Percentiles rank a stretch among this genome's conserved stretches.
phyloP scores from a whole-genome alignment of 2,329 filamentous ascomycete species.

The Orbilia blumenaviensis region DNA sequence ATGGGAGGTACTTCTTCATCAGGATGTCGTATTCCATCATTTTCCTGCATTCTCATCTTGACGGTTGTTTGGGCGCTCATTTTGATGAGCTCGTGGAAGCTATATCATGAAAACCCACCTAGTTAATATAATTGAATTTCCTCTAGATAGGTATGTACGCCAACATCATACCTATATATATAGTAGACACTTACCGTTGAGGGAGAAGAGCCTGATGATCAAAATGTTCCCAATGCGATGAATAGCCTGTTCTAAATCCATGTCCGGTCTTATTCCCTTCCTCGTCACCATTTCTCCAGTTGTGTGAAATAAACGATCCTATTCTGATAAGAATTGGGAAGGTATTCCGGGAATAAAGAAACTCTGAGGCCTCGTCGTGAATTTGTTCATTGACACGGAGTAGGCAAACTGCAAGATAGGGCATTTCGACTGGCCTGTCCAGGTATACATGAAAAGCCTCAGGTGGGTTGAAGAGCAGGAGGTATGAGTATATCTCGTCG shows the following conservation, averaged over 20 bases:
- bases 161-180: neutral
- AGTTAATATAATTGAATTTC: no score
- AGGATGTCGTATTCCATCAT: no score
- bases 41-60: no score
- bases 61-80: neutral
- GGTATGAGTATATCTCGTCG: conserved; percentile 17
- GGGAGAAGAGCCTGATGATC: neutral
- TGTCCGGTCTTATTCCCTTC: neutral
- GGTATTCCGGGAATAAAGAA: conserved; percentile 1
- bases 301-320: neutral
- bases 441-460: neutral
- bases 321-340: neutral
- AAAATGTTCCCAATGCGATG: neutral
- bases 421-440: neutral
- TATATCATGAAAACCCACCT: no score
- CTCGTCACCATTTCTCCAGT: neutral
- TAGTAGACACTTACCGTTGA: neutral
- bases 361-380: conserved; percentile 1
- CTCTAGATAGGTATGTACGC: neutral
- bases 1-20: neutral
- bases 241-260: neutral
- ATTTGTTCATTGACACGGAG: neutral
- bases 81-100: neutral
- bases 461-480: neutral
- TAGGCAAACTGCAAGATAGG: neutral